These are phyloP conservation scores for Zygosaccharomyces bailii DNA, from an alignment of 805 yeast genomes.

Conservation along the genomic window DNA sequence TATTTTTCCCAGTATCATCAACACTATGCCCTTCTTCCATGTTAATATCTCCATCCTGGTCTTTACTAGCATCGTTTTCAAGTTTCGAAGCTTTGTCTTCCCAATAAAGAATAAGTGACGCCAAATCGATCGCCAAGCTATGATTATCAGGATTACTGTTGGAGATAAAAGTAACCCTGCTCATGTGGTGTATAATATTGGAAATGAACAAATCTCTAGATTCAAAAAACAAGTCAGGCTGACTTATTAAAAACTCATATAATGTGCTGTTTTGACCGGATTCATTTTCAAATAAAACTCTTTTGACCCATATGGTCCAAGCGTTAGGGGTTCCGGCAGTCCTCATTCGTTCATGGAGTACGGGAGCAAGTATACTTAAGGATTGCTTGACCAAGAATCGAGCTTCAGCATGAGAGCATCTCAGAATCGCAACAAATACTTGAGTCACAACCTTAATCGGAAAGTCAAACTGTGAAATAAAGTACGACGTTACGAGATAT, in stretches of 20 bases:
- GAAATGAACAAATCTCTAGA: constrained; percentile 88
- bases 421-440: constrained; percentile 82
- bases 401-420: constrained; percentile 83
- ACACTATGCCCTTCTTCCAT: constrained; percentile 27
- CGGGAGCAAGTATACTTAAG: constrained; percentile 83
- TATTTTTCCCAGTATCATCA: not conserved
- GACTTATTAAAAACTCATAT: constrained; percentile 83
- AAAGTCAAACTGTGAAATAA: constrained; percentile 83
- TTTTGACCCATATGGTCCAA: constrained; percentile 94
- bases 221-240: constrained; percentile 76
- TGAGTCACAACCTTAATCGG: constrained; percentile 86
- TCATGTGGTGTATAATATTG: constrained; percentile 87
- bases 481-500: constrained; percentile 79
- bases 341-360: constrained; percentile 63
- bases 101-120: constrained; percentile 84
- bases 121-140: constrained; percentile 80
- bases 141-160: constrained; percentile 81
- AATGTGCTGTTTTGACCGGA: constrained; percentile 83
- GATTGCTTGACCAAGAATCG: constrained; percentile 82
- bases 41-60: constrained; percentile 25
- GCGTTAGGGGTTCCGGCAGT: constrained; percentile 46
- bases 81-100: constrained; percentile 50
- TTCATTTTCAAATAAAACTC: constrained; percentile 86
- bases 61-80: constrained; percentile 11
- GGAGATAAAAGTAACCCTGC: constrained; percentile 74